Conservation (phyloP, 768 basidiomycete species). For the Tricholoma terreum region DNA sequence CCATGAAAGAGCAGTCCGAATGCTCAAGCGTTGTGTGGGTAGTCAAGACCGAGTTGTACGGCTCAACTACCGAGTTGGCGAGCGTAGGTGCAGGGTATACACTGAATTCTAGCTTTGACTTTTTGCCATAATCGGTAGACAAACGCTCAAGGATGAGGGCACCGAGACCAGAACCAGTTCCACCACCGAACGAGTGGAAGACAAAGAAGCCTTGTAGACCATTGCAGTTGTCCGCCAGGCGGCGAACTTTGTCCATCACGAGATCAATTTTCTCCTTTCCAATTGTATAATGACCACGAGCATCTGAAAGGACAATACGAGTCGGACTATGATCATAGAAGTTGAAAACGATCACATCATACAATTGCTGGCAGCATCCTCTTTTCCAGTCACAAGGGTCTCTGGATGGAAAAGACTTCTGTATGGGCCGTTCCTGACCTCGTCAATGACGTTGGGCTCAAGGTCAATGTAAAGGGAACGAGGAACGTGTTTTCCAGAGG, state of each 20-base stretch:
- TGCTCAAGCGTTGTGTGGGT: slow-evolving; percentile 99
- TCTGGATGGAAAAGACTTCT: slow-evolving; percentile 96
- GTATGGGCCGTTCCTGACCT: slow-evolving; percentile 90
- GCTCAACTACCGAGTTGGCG: slow-evolving; percentile 95
- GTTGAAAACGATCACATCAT: slow-evolving; percentile 28
- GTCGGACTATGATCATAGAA: slow-evolving; percentile 3
- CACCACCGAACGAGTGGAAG: slow-evolving; percentile 99
- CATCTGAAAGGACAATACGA: slow-evolving; percentile 51
- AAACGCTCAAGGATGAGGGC: slow-evolving; percentile 94
- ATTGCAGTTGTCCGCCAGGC: slow-evolving; percentile 92
- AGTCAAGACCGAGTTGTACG: slow-evolving; percentile 95
- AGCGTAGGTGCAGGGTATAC: slow-evolving; percentile 94
- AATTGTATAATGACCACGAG: slow-evolving; percentile 97
- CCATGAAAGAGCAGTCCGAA: slow-evolving; percentile 99
- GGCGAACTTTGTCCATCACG: slow-evolving; percentile 93
- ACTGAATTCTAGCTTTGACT: slow-evolving; percentile 97
- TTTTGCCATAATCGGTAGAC: slow-evolving; percentile 97
- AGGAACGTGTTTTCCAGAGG: slow-evolving; percentile 92
- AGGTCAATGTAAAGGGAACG: slow-evolving; percentile 95
- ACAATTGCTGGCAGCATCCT: slow-evolving; percentile 99
- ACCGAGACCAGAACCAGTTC: slow-evolving; percentile 98
- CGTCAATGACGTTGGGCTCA: slow-evolving; percentile 94
- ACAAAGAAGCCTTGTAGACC: slow-evolving; percentile 99
- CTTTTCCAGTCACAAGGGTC: slow-evolving; percentile 95
- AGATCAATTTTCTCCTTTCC: slow-evolving; percentile 97